Evolutionary conservation across 441 rosid species (phyloP).

Genomic region (Gossypium schwendimanii): DNA sequence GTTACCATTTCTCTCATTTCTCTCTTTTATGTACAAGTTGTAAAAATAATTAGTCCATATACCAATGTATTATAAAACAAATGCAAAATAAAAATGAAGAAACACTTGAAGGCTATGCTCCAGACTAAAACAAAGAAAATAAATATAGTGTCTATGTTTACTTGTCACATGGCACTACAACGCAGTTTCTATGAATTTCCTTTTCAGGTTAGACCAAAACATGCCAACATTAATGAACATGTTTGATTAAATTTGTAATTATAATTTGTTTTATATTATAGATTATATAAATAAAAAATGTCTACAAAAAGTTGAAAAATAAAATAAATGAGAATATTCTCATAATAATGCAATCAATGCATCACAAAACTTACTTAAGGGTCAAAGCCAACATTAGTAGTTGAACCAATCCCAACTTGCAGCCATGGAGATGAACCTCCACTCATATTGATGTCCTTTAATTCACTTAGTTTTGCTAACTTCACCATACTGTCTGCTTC

Average conservation of each 20-base stretch:
- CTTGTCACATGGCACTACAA: background rate
- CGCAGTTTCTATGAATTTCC: background rate
- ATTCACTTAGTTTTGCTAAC: slow-evolving; percentile 58
- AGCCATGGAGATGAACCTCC: slow-evolving; percentile 70
- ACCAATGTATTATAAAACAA: background rate
- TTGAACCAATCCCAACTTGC: slow-evolving; percentile 68
- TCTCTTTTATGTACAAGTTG: background rate
- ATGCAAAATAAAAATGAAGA: background rate
- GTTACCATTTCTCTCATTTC: background rate
- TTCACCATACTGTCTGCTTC: slow-evolving; percentile 58
- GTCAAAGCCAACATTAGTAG: slow-evolving; percentile 30
- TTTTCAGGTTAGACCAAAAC: background rate
- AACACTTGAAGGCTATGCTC: background rate
- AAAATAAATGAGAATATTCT: background rate
- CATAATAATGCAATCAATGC: background rate
- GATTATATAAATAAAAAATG: background rate
- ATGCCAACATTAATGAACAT: background rate
- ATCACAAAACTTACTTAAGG: slow-evolving; percentile 14
- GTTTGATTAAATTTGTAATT: slow-evolving; percentile 22
- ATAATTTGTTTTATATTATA: slow-evolving; percentile 25
- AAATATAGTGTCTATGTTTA: background rate
- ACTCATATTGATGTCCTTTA: slow-evolving; percentile 42
- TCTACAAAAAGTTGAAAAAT: background rate
- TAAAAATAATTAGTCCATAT: background rate
- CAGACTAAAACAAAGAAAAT: background rate